Evolutionary conservation across 75 land plant genomes (phyloP), one percentile per base, ranked within the genome.

Genomic region (Pinus taeda): DNA sequence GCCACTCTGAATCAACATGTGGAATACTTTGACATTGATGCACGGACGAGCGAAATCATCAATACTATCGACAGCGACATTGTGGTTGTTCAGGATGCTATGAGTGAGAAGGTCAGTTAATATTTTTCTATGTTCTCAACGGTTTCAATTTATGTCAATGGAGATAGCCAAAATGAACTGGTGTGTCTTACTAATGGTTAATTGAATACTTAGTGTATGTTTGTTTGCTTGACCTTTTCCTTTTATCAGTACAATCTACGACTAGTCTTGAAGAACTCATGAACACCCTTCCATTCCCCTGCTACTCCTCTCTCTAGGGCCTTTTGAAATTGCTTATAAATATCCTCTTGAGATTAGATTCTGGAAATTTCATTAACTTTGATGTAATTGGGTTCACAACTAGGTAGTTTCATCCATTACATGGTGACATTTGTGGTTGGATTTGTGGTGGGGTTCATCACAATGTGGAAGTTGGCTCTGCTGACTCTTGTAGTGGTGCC

Each of bases 81-180:
- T 5, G 91, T 94, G 26, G 77, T 85, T 60, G 85, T 97, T 33
- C 99, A 97, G 74, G 99, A 97, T 63, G 99, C 99, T 67, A 94
- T 94, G 74, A 94, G 98, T 57, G 99, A 97, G 80, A 95, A 94
- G 95, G 99, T 97, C 57, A 62, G 59, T 55, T 21, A 12, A 15
- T 22, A 15, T 11, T 20, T 73, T 29, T 56, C 18, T 11, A 17
- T 49, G 4, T 37, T 37, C 71, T 39, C 42, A 39, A 39, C 42
- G 0, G 42, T 4, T 4, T 39, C 4, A 39, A 39, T 39, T 3
- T 49, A 49, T 8, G 2, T 8, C 9, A 49, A 49, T 67, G 45
- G 21, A 39, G 0, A 6, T 36, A 14, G 20, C 11, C 2, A 37
- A 18, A 36, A 6, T 2, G 45, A 67, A 67, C 1, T 14, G 17